A percentile compares a stretch with the other conserved stretches of the same genome.
phyloP scores from a whole-genome alignment of 257 asterid genomes.

The Voacanga thouarsii region DNA sequence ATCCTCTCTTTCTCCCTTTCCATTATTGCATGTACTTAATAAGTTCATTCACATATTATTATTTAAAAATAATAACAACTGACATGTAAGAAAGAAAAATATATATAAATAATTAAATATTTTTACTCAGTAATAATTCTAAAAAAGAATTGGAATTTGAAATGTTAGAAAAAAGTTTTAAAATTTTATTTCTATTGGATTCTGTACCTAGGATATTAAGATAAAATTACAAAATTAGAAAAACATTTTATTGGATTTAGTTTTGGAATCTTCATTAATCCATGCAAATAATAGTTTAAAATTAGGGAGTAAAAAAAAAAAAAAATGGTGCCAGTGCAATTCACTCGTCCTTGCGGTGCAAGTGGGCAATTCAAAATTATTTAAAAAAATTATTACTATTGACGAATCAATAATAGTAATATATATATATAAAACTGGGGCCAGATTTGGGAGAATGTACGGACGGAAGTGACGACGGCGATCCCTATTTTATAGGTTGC shows the following conservation, averaged over 20 bases:
- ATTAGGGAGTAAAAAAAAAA: background rate
- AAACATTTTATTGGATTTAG: background rate
- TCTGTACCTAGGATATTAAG: background rate
- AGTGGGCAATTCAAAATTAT: background rate
- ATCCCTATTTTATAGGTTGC: conserved; percentile 11
- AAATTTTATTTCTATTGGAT: background rate
- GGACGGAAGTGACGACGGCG: conserved; percentile 19
- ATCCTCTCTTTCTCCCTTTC: background rate
- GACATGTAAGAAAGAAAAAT: no score
- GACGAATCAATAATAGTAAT: background rate
- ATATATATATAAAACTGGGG: background rate
- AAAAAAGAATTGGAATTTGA: no score
- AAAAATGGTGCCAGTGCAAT: background rate
- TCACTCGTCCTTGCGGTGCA: background rate
- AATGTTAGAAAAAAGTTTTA: no score
- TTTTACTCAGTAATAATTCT: no score
- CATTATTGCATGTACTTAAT: background rate
- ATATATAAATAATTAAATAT: no score
- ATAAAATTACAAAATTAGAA: background rate
- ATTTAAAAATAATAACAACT: no score
- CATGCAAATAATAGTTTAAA: conserved; percentile 2
- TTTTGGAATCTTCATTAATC: conserved; percentile 1
- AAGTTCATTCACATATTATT: background rate
- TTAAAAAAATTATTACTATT: background rate
- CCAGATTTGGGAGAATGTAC: conserved; percentile 1